Base-by-base conservation (phyloP, 306 rosid genomes). In the Ziziphus jujuba region DNA sequence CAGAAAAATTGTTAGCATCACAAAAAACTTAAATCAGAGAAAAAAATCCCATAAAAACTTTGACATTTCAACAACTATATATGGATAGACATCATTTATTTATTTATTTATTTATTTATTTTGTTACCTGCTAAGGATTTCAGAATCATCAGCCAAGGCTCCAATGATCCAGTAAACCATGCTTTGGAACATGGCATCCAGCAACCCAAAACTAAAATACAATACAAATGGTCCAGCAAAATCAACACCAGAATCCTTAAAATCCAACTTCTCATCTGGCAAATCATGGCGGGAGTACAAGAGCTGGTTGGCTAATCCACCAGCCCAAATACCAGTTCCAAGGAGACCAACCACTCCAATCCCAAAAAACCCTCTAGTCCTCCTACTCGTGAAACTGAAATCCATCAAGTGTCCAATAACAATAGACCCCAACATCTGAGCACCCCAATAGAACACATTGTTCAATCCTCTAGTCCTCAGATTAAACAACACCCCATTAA, bases 101-200 rank as follows among this genome's bases (percentile, higher is more conserved):
- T 40, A 40, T 11, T 6, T 36, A 36, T 36, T 1, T 2, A 36
- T 7, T 11, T 19, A 53, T 8, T 6, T 36, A 14, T 33, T 45
- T 13, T 21, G 5, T 66, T 84, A 92, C 98, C 98, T 90, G 92
- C 99, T 88, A 50, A 93, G 89, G 68, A 83, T 79, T 64, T 93
- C 96, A 25, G 96, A 93, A 61, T 90, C 95, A 67, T 90, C 68
- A 2, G 99, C 99, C 49, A 93, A 67, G 49, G 97, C 79, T 28
- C 99, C 99, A 77, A 93, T 93, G 11, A 91, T 77, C 99, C 99
- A 93, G 24, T 88, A 93, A 11, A 90, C 85, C 88, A 79, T 71
- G 56, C 87, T 93, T 66, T 90, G 97, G 56, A 83, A 93, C 96
- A 93, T 93, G 38, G 99, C 86, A 82, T 93, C 99, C 53, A 93